Percentiles rank a stretch among this genome's conserved stretches.
Conservation (phyloP, 352 stramenopile species). For the Salisapilia sapeloensis region DNA sequence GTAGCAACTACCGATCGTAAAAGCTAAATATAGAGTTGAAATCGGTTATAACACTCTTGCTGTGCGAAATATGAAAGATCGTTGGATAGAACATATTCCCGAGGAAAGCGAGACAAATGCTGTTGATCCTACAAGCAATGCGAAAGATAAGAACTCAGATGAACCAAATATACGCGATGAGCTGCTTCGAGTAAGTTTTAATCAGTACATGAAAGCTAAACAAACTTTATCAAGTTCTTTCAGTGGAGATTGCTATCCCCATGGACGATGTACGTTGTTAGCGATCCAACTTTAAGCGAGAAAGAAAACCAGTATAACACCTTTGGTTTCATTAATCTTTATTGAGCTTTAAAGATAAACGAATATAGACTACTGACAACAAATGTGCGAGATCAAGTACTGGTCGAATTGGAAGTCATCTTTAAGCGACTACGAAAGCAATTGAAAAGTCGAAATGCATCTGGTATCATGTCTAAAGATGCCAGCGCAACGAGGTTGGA, state of each 20-base stretch:
- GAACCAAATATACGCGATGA: neutral
- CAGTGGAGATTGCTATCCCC: conserved; percentile 22
- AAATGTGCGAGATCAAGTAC: conserved; percentile 17
- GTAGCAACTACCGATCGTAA: no score
- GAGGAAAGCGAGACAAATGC: no score
- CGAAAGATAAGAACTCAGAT: no score
- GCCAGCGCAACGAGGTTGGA: conserved; percentile 30
- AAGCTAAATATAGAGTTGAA: no score
- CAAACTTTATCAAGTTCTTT: no score
- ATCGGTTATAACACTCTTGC: no score
- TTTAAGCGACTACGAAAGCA: conserved; percentile 23
- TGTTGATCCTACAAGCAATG: no score
- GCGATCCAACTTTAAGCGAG: conserved; percentile 22
- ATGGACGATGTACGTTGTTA: conserved; percentile 20
- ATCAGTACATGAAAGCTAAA: no score
- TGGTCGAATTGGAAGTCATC: conserved; percentile 18
- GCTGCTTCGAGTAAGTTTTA: neutral
- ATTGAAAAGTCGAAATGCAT: conserved; percentile 16
- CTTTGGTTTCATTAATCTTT: neutral
- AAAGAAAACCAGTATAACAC: conserved; percentile 20
- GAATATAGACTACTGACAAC: conserved; percentile 16
- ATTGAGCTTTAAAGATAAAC: neutral
- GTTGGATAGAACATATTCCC: no score
- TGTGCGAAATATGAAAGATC: no score
- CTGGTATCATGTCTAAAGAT: conserved; percentile 18